Evolutionary conservation across 176 grass and related monocot genomes (phyloP).

Genomic region (Bolboschoenus planiculmis): DNA sequence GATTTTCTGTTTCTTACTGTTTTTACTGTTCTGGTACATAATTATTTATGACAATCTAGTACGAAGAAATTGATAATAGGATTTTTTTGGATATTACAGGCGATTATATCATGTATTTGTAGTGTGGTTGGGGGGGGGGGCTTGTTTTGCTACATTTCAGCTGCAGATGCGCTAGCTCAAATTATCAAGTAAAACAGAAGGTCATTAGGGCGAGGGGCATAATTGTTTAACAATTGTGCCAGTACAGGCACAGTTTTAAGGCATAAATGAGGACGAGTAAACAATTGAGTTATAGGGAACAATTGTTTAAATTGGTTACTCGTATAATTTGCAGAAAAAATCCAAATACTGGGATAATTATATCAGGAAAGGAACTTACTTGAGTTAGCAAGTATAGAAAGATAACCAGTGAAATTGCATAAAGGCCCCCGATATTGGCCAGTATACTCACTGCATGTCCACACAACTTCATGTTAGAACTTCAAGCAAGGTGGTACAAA

Average conservation of each 20-base stretch:
- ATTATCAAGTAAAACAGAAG: neutral
- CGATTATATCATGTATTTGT: neutral
- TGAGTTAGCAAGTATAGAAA: constrained; percentile 76
- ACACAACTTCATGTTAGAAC: constrained; percentile 4
- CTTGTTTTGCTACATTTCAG: neutral
- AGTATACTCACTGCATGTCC: constrained; percentile 72
- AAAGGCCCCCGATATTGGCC: constrained; percentile 85
- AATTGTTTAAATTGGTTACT: neutral
- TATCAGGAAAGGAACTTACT: constrained; percentile 43
- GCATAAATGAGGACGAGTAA: neutral
- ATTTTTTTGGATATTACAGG: neutral
- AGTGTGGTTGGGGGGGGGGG: no score
- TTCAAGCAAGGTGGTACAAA: neutral
- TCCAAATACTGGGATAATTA: neutral
- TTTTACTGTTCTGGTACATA: neutral
- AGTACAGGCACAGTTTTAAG: neutral
- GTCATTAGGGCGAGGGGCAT: neutral
- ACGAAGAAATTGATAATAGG: neutral
- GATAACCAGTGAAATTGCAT: constrained; percentile 66
- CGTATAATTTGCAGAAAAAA: neutral
- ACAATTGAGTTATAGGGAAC: neutral
- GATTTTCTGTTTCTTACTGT: neutral
- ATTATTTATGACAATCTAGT: neutral
- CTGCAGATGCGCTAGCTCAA: neutral
- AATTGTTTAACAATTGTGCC: neutral